Conservation (phyloP, 2,329 filamentous ascomycete genomes). For the Alternaria sp. region DNA sequence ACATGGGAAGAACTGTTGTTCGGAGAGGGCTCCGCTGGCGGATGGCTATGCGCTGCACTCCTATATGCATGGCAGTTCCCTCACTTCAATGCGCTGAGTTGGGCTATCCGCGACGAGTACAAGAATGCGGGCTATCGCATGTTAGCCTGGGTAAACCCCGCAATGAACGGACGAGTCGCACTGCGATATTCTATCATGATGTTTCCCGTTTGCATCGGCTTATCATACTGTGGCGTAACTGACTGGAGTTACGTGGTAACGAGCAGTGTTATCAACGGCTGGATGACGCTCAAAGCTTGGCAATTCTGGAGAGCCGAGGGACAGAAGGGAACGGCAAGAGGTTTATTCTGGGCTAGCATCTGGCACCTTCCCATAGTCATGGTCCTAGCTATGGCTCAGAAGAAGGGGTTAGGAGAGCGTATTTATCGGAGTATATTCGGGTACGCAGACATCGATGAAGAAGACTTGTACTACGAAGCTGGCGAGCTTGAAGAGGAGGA, state of each 20-base stretch:
- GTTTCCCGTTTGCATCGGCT: conserved; percentile 81
- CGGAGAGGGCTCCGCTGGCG: conserved; percentile 73
- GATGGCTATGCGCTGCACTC: conserved; percentile 85
- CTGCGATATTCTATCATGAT: conserved; percentile 86
- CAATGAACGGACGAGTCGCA: conserved; percentile 84
- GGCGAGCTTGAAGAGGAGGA: conserved; percentile 38
- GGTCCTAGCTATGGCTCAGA: conserved; percentile 88
- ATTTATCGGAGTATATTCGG: conserved; percentile 45
- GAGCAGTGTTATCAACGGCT: conserved; percentile 82
- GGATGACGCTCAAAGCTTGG: conserved; percentile 82
- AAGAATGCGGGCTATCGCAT: conserved; percentile 71
- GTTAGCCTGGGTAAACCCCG: conserved; percentile 88
- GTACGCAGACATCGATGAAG: conserved; percentile 41
- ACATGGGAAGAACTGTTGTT: conserved; percentile 82
- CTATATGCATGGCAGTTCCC: conserved; percentile 98
- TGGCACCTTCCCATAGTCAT: conserved; percentile 93
- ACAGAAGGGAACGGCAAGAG: conserved; percentile 78
- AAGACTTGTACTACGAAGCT: conserved; percentile 45
- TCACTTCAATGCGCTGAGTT: conserved; percentile 94
- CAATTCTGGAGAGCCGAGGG: conserved; percentile 83
- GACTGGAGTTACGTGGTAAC: conserved; percentile 85
- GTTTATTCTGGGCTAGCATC: conserved; percentile 95
- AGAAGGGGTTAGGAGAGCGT: conserved; percentile 72
- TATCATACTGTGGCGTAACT: conserved; percentile 82
- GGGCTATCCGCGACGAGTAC: conserved; percentile 90